Percentiles rank a stretch among this genome's conserved stretches.
Conservation (phyloP, 2,329 filamentous ascomycete genomes). For the Claviceps pazoutovae region DNA sequence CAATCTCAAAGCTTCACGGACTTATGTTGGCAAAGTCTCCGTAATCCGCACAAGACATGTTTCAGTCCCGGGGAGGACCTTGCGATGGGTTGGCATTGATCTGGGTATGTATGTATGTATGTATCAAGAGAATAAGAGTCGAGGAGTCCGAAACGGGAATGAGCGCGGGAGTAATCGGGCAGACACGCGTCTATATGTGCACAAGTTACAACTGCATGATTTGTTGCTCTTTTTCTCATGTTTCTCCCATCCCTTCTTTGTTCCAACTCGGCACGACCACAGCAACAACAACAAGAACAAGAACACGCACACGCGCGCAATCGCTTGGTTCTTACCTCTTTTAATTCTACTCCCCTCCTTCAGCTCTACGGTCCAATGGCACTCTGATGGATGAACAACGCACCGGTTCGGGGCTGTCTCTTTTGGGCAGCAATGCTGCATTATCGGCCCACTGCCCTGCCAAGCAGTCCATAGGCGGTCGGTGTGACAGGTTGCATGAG, state of each 20-base stretch:
- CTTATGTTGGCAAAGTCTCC: too few species aligned
- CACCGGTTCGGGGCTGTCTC: neutral
- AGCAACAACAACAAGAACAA: too few species aligned
- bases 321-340: neutral
- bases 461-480: neutral
- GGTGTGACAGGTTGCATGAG: neutral
- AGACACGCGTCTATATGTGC: neutral
- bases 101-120: neutral
- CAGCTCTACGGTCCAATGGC: neutral
- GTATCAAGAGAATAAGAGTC: neutral
- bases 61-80: too few species aligned
- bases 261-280: neutral
- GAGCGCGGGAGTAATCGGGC: neutral
- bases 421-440: constrained; percentile 6
- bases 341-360: too few species aligned
- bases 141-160: neutral
- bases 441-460: constrained; percentile 2
- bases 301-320: neutral
- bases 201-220: neutral
- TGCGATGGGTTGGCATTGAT: neutral
- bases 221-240: neutral
- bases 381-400: too few species aligned
- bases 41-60: too few species aligned
- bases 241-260: neutral
- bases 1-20: too few species aligned